phyloP scores from a whole-genome alignment of 164 flowering plant species.

The Taxillus chinensis region DNA sequence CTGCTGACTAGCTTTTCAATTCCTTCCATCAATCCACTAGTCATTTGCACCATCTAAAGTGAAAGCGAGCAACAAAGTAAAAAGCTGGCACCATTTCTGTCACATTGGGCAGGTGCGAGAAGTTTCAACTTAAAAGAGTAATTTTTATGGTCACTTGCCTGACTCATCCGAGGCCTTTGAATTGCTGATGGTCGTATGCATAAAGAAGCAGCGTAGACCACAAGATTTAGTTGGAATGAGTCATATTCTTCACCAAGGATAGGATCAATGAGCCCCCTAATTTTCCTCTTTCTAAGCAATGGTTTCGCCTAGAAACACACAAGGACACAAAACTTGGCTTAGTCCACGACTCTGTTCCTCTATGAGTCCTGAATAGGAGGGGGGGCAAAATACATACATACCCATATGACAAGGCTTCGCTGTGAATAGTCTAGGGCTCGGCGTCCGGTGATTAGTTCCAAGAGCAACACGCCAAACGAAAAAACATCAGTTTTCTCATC shows the following conservation, averaged over 20 bases:
- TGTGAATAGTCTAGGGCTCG: conserved; percentile 54
- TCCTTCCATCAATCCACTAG: neutral
- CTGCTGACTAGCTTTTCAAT: neutral
- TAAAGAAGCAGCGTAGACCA: conserved; percentile 40
- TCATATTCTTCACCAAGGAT: conserved; percentile 27
- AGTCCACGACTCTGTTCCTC: neutral
- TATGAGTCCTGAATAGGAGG: neutral
- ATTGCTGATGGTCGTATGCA: conserved; percentile 47
- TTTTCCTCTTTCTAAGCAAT: conserved; percentile 33
- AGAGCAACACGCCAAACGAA: conserved; percentile 61
- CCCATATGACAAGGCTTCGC: conserved; percentile 72
- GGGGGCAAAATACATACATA: conserved; percentile 17
- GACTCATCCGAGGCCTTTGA: conserved; percentile 46
- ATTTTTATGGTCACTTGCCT: conserved; percentile 18
- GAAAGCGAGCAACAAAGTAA: neutral
- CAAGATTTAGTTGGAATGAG: conserved; percentile 33
- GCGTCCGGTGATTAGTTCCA: conserved; percentile 65
- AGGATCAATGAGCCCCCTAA: conserved; percentile 45
- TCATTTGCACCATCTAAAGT: neutral
- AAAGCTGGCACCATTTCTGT: no score
- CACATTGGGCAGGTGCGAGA: no score
- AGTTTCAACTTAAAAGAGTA: no score
- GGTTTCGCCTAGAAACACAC: conserved; percentile 45
- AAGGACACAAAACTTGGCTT: neutral
- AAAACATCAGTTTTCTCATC: conserved; percentile 77